Conservation (phyloP, 164 flowering plant genomes). For the Hamamelis virginiana region DNA sequence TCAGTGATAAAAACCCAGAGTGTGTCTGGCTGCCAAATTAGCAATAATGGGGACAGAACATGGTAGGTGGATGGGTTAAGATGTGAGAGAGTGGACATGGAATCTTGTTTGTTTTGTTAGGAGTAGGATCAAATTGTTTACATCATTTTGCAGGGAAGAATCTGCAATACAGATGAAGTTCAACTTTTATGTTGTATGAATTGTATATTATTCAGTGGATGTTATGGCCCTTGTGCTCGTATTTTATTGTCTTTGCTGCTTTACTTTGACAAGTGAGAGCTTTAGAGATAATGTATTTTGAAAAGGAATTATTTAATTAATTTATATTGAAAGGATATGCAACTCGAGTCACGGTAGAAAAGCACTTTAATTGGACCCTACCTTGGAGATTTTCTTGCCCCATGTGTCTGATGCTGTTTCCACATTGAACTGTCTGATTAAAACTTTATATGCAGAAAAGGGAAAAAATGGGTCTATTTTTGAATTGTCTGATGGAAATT, state of each 20-base stretch:
- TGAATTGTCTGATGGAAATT: background rate
- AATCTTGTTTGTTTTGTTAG: background rate
- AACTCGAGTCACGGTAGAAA: background rate
- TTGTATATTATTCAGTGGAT: background rate
- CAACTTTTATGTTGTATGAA: background rate
- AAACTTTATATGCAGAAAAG: background rate
- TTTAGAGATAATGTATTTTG: background rate
- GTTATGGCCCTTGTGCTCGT: background rate
- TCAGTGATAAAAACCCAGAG: too few relatives aligned
- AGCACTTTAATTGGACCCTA: background rate
- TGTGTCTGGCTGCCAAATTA: background rate
- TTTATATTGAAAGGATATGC: background rate
- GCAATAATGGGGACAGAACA: background rate
- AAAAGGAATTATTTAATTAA: background rate
- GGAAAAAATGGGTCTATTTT: background rate
- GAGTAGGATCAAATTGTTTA: background rate
- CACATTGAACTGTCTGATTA: background rate
- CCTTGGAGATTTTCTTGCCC: background rate
- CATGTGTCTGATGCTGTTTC: background rate
- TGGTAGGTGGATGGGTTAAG: background rate
- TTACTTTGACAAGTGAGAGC: background rate
- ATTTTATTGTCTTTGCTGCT: background rate
- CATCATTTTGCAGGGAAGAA: background rate
- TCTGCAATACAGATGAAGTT: background rate
- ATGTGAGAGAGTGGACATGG: background rate